Evolutionary conservation across 805 yeast species (phyloP).

Genomic region (Schwanniomyces vanrijiae): DNA sequence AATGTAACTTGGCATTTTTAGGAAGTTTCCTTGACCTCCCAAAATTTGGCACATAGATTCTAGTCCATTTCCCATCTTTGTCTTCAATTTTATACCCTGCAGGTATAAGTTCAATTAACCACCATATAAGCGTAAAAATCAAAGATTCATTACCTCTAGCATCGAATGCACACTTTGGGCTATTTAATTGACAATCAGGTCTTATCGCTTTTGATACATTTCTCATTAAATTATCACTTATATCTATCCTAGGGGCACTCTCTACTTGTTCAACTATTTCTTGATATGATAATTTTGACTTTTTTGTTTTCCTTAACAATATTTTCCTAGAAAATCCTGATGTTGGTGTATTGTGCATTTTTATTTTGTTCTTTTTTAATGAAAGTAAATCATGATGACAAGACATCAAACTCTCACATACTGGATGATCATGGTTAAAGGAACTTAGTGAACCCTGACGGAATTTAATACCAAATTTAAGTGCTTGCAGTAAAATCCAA

Average conservation of each 20-base stretch:
- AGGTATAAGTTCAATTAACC: conserved; percentile 64
- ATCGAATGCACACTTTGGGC: conserved; percentile 24
- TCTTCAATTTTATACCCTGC: conserved; percentile 52
- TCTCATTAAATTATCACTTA: not conserved
- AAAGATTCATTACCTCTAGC: conserved; percentile 36
- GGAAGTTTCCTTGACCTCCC: conserved; percentile 57
- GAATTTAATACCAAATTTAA: conserved; percentile 50
- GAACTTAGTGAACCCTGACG: conserved; percentile 38
- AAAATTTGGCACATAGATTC: conserved; percentile 52
- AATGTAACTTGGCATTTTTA: conserved; percentile 47
- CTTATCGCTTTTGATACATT: not conserved
- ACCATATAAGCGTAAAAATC: conserved; percentile 46
- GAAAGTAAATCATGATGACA: conserved; percentile 53
- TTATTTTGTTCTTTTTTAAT: conserved; percentile 4
- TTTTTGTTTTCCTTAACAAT: not conserved
- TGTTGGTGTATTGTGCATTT: not conserved
- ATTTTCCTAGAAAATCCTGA: not conserved
- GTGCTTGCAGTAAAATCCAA: conserved; percentile 61
- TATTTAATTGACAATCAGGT: not conserved
- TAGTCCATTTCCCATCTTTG: conserved; percentile 48
- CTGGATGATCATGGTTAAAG: conserved; percentile 40
- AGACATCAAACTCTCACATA: conserved; percentile 44
- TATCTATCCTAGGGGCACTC: conserved; percentile 1
- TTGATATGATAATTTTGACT: conserved; percentile 3
- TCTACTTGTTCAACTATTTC: conserved; percentile 8